Evolutionary conservation across 1,139 yeast species (phyloP), one percentile per base, ranked within the genome.

Genomic region (Debaryomyces fabryi): DNA sequence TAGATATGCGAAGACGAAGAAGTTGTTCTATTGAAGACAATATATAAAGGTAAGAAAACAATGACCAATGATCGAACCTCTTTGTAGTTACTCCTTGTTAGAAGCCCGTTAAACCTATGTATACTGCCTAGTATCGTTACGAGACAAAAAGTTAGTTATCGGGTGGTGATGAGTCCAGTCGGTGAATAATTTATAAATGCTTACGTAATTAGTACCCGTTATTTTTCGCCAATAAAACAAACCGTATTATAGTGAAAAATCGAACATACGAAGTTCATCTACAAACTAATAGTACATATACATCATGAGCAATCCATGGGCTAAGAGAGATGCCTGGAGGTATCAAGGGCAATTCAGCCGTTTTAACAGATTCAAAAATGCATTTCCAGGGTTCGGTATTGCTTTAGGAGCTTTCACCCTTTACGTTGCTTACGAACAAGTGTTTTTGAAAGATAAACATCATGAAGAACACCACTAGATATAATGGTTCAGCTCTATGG

Each of bases 281-380:
- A n/a, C 15, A 40, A 20, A 40, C 43, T 20, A 30, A 30, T n/a
- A 40, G 32, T 39, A 27, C 33, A 29, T 23, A 30, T 30, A 32
- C 52, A 51, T 33, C 48, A 65, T 65, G 72, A 62, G 66, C 55
- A 74, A 75, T 59, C 80, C 79, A 48, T 76, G 81, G 81, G 80
- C 78, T 46, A 74, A 72, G 59, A 86, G 96, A 79, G 96, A 89
- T 67, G 96, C 96, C 47, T 89, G 96, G 96, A 84, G 96, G 76
- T 86, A 83, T 69, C 86, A 84, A 60, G 96, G 95, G 52, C 88
- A 85, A 50, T 89, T 89, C 72, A 78, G 87, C 50, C 82, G 92
- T 59, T 71, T 72, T 49, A 84, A 85, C 69, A 76, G 95, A 60
- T 86, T 83, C 69, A 84, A 77, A 60, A 82, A 82, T 51, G 79